Evolutionary conservation across 495 filamentous ascomycete species (phyloP).

Genomic region (Podospora anserina): DNA sequence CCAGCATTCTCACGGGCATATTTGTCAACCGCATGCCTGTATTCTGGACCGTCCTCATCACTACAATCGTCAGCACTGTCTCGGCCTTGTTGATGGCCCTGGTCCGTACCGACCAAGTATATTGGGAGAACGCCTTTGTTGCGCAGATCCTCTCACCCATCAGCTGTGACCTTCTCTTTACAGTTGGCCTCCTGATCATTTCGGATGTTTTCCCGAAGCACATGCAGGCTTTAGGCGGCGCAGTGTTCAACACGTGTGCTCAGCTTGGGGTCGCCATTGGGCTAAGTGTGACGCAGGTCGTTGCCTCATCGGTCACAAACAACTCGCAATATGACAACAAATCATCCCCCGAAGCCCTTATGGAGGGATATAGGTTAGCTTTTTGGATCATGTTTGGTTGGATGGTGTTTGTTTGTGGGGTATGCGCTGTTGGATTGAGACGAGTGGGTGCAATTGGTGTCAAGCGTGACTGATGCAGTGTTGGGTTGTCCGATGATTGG

Average conservation of each 20-base stretch:
- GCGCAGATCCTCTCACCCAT: conserved; percentile 20
- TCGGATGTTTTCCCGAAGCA: conserved; percentile 53
- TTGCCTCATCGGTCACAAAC: conserved; percentile 53
- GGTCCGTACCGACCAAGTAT: conserved; percentile 42
- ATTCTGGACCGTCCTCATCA: conserved; percentile 45
- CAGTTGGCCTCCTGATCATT: conserved; percentile 60
- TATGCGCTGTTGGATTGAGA: conserved; percentile 49
- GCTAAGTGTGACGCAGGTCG: conserved; percentile 55
- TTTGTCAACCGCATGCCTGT: conserved; percentile 53
- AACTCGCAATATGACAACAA: conserved; percentile 26
- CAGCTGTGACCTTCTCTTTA: conserved; percentile 59
- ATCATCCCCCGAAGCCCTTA: conserved; percentile 38
- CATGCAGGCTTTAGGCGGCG: conserved; percentile 59
- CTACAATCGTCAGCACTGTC: conserved; percentile 43
- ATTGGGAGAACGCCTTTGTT: conserved; percentile 56
- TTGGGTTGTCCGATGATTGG: too few species aligned
- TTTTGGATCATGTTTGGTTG: conserved; percentile 60
- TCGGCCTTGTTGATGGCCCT: conserved; percentile 55
- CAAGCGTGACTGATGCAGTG: conserved; percentile 44
- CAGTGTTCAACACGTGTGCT: conserved; percentile 58
- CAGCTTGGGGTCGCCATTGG: conserved; percentile 61
- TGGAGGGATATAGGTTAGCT: conserved; percentile 56
- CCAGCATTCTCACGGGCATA: conserved; percentile 56
- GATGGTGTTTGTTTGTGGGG: conserved; percentile 39
- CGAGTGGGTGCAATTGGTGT: conserved; percentile 54